phyloP scores from a whole-genome alignment of 495 filamentous ascomycete genomes.

The Annulohypoxylon bovei region DNA sequence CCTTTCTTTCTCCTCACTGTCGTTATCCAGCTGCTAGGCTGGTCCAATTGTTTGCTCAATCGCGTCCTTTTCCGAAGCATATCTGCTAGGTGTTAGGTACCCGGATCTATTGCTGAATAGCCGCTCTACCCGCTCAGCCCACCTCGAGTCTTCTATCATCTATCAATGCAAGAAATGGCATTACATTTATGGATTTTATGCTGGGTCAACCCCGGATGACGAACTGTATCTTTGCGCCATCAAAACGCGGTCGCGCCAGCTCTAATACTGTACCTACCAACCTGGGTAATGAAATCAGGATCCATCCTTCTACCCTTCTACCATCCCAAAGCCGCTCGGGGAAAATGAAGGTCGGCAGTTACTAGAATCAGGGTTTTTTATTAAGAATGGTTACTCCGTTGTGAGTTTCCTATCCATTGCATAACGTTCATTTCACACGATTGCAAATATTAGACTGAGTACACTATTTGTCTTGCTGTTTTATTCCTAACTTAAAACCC shows the following conservation, averaged over 20 bases:
- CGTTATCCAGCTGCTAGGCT: not conserved
- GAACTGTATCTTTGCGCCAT: constrained; percentile 26
- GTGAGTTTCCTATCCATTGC: constrained; percentile 13
- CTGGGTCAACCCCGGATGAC: constrained; percentile 28
- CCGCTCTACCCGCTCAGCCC: constrained; percentile 36
- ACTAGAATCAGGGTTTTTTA: not conserved
- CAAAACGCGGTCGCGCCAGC: constrained; percentile 33
- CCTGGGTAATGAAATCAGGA: constrained; percentile 31
- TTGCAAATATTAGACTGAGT: not conserved
- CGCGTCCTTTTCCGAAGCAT: constrained; percentile 21
- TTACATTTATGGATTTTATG: constrained; percentile 18
- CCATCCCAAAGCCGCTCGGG: constrained; percentile 10
- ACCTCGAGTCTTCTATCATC: constrained; percentile 19
- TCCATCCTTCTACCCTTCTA: constrained; percentile 16
- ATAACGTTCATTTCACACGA: constrained; percentile 22
- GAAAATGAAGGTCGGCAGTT: constrained; percentile 29
- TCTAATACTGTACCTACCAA: constrained; percentile 38
- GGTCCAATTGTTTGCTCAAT: constrained; percentile 34
- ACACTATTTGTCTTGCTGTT: not conserved
- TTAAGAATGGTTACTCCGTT: constrained; percentile 20
- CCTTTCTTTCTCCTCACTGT: not conserved
- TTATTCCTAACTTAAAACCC: constrained; percentile 15
- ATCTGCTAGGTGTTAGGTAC: constrained; percentile 11
- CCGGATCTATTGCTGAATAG: constrained; percentile 20
- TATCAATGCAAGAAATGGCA: constrained; percentile 22